Evolutionary conservation across 169 alveolate genomes (phyloP), one percentile per base, ranked within the genome.

Genomic region (Plasmodium vivax): DNA sequence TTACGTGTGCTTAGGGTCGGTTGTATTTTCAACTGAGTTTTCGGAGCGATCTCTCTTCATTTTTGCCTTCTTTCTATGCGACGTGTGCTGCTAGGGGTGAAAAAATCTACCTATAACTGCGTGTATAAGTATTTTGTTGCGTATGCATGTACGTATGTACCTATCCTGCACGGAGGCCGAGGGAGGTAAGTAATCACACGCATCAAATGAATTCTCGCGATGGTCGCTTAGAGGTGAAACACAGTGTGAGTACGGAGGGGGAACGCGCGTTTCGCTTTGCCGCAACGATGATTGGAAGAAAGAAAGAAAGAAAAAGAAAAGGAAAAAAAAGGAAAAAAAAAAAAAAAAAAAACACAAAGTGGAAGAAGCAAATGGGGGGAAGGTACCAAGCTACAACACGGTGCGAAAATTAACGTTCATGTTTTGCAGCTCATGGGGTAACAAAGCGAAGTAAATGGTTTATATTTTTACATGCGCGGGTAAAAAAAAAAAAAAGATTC

Each of bases 21-120:
- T 74, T 75, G 93, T 71, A 71, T 81, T 90, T 90, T 90, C 94
- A 38, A 68, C 92, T n/a, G 94, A 81, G 36, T 80, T 90, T 41
- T 90, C 94, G 45, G 94, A 90, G 19, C 94, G 94, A 81, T 90
- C 94, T 68, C 94, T 90, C 83, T 90, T 90, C 94, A 90, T 90
- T 82, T 90, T 90, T 45, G 23, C 41, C 73, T 58, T 58, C 32
- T 56, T 14, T 47, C 1, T 62, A 3, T 7, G 36, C 30, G 10
- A 36, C 4, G 34, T 8, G 51, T 77, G 68, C 34, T 38, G 0
- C 27, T 80, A 62, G 6, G 56, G 32, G 56, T n/a, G 71, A 43
- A 27, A 56, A 32, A 43, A 80, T 51, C 36, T 43, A 23, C 56
- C 41, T 80, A 43, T 51, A 19, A 51, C 62, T 80, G 56, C 56